These are phyloP conservation scores for Microbotryomycetes sp. DNA, from an alignment of 1,284 basidiomycete genomes.

Conservation along the genomic window DNA sequence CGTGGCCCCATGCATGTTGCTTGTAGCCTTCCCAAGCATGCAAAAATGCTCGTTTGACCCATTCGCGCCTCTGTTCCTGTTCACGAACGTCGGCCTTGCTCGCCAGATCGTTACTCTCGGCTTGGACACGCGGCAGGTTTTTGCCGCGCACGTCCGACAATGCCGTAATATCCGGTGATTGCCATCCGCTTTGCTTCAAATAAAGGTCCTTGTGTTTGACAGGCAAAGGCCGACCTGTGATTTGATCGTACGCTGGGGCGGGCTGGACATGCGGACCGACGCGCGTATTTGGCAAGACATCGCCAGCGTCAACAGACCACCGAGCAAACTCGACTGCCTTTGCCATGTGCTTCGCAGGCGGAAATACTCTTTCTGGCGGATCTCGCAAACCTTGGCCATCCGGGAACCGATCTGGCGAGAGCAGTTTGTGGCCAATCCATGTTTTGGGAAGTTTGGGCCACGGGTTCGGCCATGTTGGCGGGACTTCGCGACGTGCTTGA, in stretches of 20 bases:
- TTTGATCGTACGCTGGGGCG: slow-evolving; percentile 7
- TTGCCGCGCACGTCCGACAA: background rate
- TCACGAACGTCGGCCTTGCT: background rate
- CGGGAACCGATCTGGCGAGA: slow-evolving; percentile 11
- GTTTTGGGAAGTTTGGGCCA: slow-evolving; percentile 7
- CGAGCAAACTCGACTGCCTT: slow-evolving; percentile 24
- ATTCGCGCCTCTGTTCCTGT: slow-evolving; percentile 16
- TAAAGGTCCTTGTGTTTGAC: slow-evolving; percentile 2
- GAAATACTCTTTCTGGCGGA: slow-evolving; percentile 1
- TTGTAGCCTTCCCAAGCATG: slow-evolving; percentile 53
- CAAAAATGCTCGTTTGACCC: slow-evolving; percentile 51
- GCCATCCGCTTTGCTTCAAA: slow-evolving; percentile 5
- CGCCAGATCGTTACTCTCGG: background rate
- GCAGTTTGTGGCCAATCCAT: background rate
- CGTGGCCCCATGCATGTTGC: slow-evolving; percentile 50
- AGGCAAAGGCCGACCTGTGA: slow-evolving; percentile 15
- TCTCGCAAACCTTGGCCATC: slow-evolving; percentile 1
- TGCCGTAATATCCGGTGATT: background rate
- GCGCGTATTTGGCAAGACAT: background rate
- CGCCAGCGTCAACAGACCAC: background rate
- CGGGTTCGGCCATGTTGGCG: slow-evolving; percentile 14
- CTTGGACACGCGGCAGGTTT: slow-evolving; percentile 12
- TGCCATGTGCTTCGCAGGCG: slow-evolving; percentile 13
- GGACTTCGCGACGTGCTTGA: slow-evolving; percentile 11
- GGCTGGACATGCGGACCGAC: background rate